These are phyloP conservation scores for Botryotinia convoluta DNA, from an alignment of 2,329 filamentous ascomycete genomes.

Conservation along the genomic window DNA sequence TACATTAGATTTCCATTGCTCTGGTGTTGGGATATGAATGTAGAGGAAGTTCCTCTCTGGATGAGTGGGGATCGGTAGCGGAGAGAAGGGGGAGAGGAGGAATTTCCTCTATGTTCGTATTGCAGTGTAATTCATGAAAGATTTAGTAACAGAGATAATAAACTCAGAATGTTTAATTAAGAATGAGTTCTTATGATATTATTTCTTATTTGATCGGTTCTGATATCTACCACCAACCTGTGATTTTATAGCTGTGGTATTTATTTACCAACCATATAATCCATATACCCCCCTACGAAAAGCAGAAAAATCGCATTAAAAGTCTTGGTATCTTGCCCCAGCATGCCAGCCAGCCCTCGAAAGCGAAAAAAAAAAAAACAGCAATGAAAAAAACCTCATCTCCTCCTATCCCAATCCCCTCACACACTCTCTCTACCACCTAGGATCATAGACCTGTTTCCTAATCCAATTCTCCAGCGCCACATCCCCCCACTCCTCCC, in stretches of 20 bases:
- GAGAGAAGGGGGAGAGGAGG: too few species aligned
- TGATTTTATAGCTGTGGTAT: not conserved
- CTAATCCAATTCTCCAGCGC: conserved; percentile 60
- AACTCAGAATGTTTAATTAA: too few species aligned
- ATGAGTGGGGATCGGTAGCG: too few species aligned
- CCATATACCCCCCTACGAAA: not conserved
- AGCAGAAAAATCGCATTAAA: not conserved
- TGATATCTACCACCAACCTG: not conserved
- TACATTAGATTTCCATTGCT: too few species aligned
- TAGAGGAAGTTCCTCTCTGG: too few species aligned
- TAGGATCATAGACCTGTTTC: conserved; percentile 58
- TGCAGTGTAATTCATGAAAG: too few species aligned
- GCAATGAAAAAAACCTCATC: not conserved
- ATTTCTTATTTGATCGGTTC: not conserved
- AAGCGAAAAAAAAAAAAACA: too few species aligned
- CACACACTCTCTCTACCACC: conserved; percentile 28
- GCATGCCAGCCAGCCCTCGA: not conserved
- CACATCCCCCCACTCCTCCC: conserved; percentile 69
- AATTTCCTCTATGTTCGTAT: too few species aligned
- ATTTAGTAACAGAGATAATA: too few species aligned
- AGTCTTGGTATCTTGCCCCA: not conserved
- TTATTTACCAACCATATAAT: not conserved
- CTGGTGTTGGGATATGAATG: too few species aligned
- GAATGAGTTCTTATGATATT: not conserved
- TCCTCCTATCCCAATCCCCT: not conserved